Base-by-base conservation (phyloP, 2,329 filamentous ascomycete species). In the Pseudogymnoascus sp. region DNA sequence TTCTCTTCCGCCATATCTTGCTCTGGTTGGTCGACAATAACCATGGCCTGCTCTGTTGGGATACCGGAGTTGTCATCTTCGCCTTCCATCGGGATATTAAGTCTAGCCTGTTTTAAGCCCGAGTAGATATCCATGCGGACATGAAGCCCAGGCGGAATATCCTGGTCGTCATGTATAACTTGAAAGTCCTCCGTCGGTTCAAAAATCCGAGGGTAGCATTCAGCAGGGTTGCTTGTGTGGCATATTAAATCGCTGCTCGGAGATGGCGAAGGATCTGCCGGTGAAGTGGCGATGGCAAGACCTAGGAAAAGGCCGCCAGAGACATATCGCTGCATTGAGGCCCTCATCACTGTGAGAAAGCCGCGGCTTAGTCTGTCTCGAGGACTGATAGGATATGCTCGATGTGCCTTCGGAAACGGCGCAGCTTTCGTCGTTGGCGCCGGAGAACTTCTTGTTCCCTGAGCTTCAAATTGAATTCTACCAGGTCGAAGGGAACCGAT, bases 121-220 rank as follows among this genome's bases (percentile, higher is more conserved):
- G 85, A 86, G 68, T 80, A 79, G 56, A 90, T 79, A 70, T 90
- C 84, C 62, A 90, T 74, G 40, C 86, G 82, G 61, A 89, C 80
- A 71, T 90, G 87, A 4, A 90, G 79, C 5, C 87, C 87, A 0
- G 79, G 75, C 1, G 87, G 87, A 3, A 90, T 71, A 38, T 88
- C 82, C 72, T 90, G 87, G 68, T 88, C 87, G 37, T 84, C 79
- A 65, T 79, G 84, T 41, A 90, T 79, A 6, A 75, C 70, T 72
- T 88, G 85, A 67, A 89, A 90, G 63, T 88, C 80, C 59, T 86
- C 75, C 1, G 86, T 89, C 1, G 87, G 78, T 62, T 82, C 78
- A 65, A 90, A 90, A 1, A 87, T 66, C 59, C 79, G 81, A 1
- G 87, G 85, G 67, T 90, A 90, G 73, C 87, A 90, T 64, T 88